Conservation (phyloP, 2,329 filamentous ascomycete genomes). For the Curvularia sp. region DNA sequence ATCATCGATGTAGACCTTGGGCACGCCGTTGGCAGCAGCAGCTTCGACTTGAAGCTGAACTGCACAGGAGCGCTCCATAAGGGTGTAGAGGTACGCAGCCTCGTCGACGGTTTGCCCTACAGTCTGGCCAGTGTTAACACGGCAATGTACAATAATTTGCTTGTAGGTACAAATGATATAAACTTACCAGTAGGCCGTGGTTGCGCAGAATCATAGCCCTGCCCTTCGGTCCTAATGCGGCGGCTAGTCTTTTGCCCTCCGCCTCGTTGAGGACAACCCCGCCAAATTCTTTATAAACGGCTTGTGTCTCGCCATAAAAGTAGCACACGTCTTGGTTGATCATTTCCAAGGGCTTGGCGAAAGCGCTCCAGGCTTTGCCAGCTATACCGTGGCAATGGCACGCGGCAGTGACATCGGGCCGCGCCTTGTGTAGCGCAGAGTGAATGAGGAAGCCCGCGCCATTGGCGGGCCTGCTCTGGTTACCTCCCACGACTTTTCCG, state of each 20-base stretch:
- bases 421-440: slow-evolving; percentile 69
- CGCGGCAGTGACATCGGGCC: slow-evolving; percentile 69
- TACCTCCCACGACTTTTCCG: slow-evolving; percentile 70
- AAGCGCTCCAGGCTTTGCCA: slow-evolving; percentile 72
- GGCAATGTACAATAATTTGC: not conserved
- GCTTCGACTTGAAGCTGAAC: slow-evolving; percentile 74
- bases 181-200: slow-evolving; percentile 66
- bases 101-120: slow-evolving; percentile 77
- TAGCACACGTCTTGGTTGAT: slow-evolving; percentile 71
- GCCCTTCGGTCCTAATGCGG: slow-evolving; percentile 66
- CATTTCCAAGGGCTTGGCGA: slow-evolving; percentile 72
- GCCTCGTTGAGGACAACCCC: slow-evolving; percentile 68
- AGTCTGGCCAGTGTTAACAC: slow-evolving; percentile 50
- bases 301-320: slow-evolving; percentile 68
- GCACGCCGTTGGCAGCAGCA: slow-evolving; percentile 62
- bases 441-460: slow-evolving; percentile 75
- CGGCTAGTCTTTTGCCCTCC: slow-evolving; percentile 70
- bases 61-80: slow-evolving; percentile 72
- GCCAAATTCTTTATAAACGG: slow-evolving; percentile 69
- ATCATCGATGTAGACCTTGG: slow-evolving; percentile 63
- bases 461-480: slow-evolving; percentile 66
- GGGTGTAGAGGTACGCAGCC: slow-evolving; percentile 72
- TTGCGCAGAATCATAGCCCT: slow-evolving; percentile 72
- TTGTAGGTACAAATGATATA: not conserved
- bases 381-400: slow-evolving; percentile 72